Percentiles rank a stretch among this genome's conserved stretches.
Conservation (phyloP, 106 monocot genomes). For the Dendrobium nobile region DNA sequence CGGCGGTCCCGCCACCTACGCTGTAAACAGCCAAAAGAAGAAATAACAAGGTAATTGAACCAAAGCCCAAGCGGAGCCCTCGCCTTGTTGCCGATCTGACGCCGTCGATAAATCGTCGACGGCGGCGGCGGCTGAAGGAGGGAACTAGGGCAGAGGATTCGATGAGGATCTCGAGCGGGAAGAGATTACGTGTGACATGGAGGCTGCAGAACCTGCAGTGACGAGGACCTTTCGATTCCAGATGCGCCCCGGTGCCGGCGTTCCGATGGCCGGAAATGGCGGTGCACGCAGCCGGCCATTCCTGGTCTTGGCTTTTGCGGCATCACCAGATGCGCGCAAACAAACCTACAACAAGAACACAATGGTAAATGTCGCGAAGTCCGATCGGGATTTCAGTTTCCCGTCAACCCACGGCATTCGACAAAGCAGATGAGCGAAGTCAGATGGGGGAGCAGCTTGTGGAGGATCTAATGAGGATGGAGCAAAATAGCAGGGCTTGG, state of each 20-base stretch:
- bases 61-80: not conserved
- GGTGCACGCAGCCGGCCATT: slow-evolving; percentile 25
- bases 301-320: slow-evolving; percentile 24
- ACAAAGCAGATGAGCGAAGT: not conserved
- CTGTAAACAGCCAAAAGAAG: not conserved
- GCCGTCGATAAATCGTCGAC: not conserved
- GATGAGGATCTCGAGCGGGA: not conserved
- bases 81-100: not conserved
- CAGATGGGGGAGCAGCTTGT: not conserved
- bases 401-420: not conserved
- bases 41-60: not conserved
- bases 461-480: not conserved
- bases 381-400: not conserved
- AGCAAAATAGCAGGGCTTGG: not conserved
- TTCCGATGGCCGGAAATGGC: slow-evolving; percentile 44
- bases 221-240: slow-evolving; percentile 9
- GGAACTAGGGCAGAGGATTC: not conserved
- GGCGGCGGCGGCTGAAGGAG: not conserved
- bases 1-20: not conserved
- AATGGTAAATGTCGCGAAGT: not conserved
- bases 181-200: not conserved
- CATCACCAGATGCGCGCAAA: slow-evolving; percentile 22
- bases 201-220: not conserved
- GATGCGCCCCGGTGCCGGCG: slow-evolving; percentile 20
- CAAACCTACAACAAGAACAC: not conserved